phyloP scores from a whole-genome alignment of 495 filamentous ascomycete genomes.

The Pseudoneurospora amorphoporcata region DNA sequence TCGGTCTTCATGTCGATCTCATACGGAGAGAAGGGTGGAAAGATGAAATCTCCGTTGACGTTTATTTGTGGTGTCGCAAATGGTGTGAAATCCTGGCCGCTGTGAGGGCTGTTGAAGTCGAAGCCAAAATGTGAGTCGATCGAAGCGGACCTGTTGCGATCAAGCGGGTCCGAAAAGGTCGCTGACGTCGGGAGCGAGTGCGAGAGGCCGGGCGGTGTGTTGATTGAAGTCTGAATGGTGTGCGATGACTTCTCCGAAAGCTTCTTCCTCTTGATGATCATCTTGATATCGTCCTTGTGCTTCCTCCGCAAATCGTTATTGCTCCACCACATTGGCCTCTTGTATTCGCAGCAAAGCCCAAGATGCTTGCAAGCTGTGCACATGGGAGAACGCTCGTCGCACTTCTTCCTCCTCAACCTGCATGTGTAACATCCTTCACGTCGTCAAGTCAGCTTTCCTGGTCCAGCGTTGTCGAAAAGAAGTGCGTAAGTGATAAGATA shows the following conservation, averaged over 20 bases:
- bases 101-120: slow-evolving; percentile 58
- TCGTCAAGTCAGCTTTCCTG: slow-evolving; percentile 18
- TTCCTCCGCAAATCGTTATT: slow-evolving; percentile 72
- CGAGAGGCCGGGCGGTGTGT: slow-evolving; percentile 67
- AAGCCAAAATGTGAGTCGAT: slow-evolving; percentile 70
- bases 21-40: slow-evolving; percentile 58
- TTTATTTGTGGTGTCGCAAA: slow-evolving; percentile 46
- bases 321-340: slow-evolving; percentile 94
- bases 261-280: slow-evolving; percentile 95
- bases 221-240: slow-evolving; percentile 42
- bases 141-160: slow-evolving; percentile 61
- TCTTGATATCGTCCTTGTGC: slow-evolving; percentile 93
- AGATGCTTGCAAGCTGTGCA: slow-evolving; percentile 88
- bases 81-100: slow-evolving; percentile 48
- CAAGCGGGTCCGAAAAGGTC: slow-evolving; percentile 61
- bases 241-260: slow-evolving; percentile 70
- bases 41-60: slow-evolving; percentile 34
- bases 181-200: slow-evolving; percentile 75
- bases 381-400: slow-evolving; percentile 79
- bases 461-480: not conserved
- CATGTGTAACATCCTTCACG: slow-evolving; percentile 89
- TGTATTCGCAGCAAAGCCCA: slow-evolving; percentile 83
- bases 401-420: slow-evolving; percentile 92
- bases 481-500: slow-evolving; percentile 2
- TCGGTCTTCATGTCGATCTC: slow-evolving; percentile 95